Evolutionary conservation across 805 yeast genomes (phyloP).

Genomic region (Candida bentonensis): DNA sequence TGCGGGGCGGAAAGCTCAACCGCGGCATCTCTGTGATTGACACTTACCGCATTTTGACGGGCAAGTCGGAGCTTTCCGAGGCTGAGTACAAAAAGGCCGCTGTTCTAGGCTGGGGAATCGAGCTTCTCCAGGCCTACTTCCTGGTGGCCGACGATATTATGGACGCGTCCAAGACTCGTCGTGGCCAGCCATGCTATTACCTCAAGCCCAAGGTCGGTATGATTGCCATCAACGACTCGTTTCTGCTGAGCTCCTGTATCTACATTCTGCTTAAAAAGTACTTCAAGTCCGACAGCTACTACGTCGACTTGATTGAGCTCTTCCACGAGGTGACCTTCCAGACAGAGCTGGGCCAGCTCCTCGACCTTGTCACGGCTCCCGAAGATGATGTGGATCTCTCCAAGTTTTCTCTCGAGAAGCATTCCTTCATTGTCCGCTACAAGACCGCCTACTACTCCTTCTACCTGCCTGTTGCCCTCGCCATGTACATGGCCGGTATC

Average conservation of each 20-base stretch:
- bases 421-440: slow-evolving; percentile 87
- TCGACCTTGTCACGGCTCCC: slow-evolving; percentile 94
- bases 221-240: slow-evolving; percentile 93
- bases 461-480: slow-evolving; percentile 93
- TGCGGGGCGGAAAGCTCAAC: slow-evolving; percentile 94
- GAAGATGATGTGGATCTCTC: slow-evolving; percentile 83
- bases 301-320: slow-evolving; percentile 79
- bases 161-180: slow-evolving; percentile 92
- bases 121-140: slow-evolving; percentile 89
- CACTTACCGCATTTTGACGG: slow-evolving; percentile 70
- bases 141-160: slow-evolving; percentile 97
- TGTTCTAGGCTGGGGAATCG: slow-evolving; percentile 88
- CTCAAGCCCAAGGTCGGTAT: slow-evolving; percentile 62
- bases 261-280: slow-evolving; percentile 79
- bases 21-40: slow-evolving; percentile 93
- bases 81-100: slow-evolving; percentile 77
- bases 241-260: slow-evolving; percentile 91
- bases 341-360: slow-evolving; percentile 92
- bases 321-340: slow-evolving; percentile 97
- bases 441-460: slow-evolving; percentile 97
- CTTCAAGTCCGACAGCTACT: slow-evolving; percentile 69
- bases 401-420: slow-evolving; percentile 78
- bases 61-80: slow-evolving; percentile 42
- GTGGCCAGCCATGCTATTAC: slow-evolving; percentile 99
- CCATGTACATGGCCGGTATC: slow-evolving; percentile 85